Conservation (phyloP, 2,329 filamentous ascomycete species). For the Tolypocladium album region DNA sequence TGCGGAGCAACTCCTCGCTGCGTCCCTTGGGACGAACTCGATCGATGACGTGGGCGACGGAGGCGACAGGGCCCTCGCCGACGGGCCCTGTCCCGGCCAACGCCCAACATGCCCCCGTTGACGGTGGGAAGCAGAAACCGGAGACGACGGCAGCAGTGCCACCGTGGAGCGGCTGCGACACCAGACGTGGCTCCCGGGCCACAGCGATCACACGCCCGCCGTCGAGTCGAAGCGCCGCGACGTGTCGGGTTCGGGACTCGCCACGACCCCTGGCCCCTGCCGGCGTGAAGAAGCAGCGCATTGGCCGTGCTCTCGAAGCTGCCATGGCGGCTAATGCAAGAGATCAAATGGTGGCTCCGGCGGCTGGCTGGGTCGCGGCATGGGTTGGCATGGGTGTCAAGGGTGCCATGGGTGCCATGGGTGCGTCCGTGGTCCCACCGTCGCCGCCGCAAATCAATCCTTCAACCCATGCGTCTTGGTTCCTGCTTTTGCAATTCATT, state of each 20-base stretch:
- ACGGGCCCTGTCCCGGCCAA: no score
- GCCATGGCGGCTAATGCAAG: background rate
- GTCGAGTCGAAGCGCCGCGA: background rate
- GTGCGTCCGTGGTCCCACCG: background rate
- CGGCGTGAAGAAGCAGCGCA: background rate
- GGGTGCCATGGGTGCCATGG: background rate
- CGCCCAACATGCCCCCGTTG: background rate
- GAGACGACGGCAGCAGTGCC: background rate
- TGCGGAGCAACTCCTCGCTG: no score
- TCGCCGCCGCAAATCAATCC: background rate
- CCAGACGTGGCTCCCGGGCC: background rate
- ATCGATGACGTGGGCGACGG: background rate
- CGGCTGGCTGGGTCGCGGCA: background rate
- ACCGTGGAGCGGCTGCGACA: background rate
- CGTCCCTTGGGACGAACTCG: no score
- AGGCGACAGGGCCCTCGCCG: background rate
- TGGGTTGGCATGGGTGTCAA: no score
- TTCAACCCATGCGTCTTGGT: background rate
- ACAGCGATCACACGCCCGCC: background rate
- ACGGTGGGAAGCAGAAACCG: background rate
- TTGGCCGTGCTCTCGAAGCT: background rate
- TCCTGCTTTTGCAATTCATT: background rate
- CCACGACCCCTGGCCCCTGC: slow-evolving; percentile 1
- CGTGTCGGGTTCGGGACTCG: background rate
- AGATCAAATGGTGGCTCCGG: background rate